Percentiles rank a stretch among this genome's conserved stretches.
These are phyloP conservation scores for Leptographium radiaticola DNA, from an alignment of 2,329 filamentous ascomycete species.

Conservation along the genomic window DNA sequence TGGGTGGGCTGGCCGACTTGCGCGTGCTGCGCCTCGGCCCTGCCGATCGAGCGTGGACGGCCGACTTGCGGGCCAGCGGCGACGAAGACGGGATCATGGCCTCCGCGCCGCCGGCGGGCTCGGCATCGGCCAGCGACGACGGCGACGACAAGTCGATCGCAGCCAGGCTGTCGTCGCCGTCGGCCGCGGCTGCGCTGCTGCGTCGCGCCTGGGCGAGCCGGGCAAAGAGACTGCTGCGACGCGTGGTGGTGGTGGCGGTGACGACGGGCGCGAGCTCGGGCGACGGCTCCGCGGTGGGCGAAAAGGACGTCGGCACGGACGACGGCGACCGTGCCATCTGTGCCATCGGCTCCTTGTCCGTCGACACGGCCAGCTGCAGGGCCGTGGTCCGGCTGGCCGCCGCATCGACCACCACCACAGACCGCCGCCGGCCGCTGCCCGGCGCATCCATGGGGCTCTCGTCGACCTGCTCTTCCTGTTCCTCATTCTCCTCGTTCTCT, in stretches of 20 bases:
- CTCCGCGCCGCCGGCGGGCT: not conserved
- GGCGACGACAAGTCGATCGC: conserved; percentile 17
- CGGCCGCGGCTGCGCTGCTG: not conserved
- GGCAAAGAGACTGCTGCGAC: not conserved
- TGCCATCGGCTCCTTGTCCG: too few species aligned
- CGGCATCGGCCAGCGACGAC: not conserved
- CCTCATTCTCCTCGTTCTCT: conserved; percentile 14
- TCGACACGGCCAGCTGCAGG: conserved; percentile 27
- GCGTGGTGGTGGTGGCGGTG: not conserved
- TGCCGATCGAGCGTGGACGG: not conserved
- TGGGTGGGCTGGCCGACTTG: not conserved
- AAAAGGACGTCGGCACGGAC: too few species aligned
- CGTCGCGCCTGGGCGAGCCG: conserved; percentile 4
- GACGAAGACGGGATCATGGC: conserved; percentile 5
- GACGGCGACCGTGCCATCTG: not conserved
- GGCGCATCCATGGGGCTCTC: conserved; percentile 43
- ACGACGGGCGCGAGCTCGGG: conserved; percentile 13
- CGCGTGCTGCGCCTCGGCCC: not conserved
- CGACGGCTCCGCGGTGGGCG: conserved; percentile 19
- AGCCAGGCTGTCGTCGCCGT: not conserved
- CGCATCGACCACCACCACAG: conserved; percentile 21
- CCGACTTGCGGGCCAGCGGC: conserved; percentile 10
- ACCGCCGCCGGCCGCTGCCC: conserved; percentile 38
- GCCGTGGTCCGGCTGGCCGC: conserved; percentile 20
- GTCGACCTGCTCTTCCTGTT: conserved; percentile 27